These are phyloP conservation scores for Cordyceps javanica DNA, from an alignment of 2,329 filamentous ascomycete genomes.

Conservation along the genomic window DNA sequence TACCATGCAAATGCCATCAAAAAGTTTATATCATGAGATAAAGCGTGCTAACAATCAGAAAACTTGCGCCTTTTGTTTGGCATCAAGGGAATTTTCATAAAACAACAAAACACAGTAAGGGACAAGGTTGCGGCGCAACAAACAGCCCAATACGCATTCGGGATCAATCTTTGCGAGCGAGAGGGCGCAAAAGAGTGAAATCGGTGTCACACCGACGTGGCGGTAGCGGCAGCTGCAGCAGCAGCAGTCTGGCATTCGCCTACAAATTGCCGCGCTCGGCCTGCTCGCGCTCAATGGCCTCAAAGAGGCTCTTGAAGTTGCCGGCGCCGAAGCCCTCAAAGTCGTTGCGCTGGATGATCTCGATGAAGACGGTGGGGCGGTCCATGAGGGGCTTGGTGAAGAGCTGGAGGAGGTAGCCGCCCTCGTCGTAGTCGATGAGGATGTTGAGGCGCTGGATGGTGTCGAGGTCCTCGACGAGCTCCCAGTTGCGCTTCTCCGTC, in stretches of 20 bases:
- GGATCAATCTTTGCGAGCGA: too few relatives aligned
- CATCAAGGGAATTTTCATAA: neutral
- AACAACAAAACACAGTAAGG: neutral
- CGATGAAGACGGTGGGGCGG: slow-evolving; percentile 88
- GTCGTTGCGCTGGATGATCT: slow-evolving; percentile 89
- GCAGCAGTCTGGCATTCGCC: slow-evolving; percentile 16
- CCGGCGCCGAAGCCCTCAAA: slow-evolving; percentile 92
- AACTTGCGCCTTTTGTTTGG: neutral
- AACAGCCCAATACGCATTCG: too few relatives aligned
- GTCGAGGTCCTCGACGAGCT: slow-evolving; percentile 73
- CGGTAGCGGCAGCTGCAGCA: too few relatives aligned
- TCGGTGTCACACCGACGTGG: too few relatives aligned
- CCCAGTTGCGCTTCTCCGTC: slow-evolving; percentile 52
- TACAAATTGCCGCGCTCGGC: slow-evolving; percentile 76
- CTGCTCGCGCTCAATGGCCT: slow-evolving; percentile 93
- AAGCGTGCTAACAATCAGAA: neutral
- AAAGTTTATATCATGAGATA: neutral
- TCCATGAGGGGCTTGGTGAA: slow-evolving; percentile 90
- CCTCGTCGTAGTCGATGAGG: slow-evolving; percentile 91
- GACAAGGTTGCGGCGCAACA: too few relatives aligned
- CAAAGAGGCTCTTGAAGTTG: slow-evolving; percentile 92
- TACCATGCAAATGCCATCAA: slow-evolving; percentile 10
- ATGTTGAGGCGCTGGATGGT: slow-evolving; percentile 74
- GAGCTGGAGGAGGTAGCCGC: slow-evolving; percentile 71
- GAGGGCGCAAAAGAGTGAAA: too few relatives aligned